Base-by-base conservation (phyloP, 768 basidiomycete species). In the Suillus decipiens region DNA sequence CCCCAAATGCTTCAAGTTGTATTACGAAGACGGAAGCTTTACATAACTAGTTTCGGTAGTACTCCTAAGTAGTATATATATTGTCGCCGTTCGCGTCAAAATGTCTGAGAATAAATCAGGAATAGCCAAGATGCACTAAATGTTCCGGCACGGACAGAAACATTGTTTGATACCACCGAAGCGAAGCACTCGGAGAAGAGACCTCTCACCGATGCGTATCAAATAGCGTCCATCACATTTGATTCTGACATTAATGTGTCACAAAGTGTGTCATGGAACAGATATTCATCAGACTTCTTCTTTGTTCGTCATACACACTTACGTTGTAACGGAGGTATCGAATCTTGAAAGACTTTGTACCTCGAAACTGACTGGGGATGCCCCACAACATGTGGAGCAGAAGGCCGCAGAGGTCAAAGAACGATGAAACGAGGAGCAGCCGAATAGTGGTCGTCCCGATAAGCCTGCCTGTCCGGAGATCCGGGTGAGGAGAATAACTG, bases 151-250 rank as follows among this genome's bases (percentile, higher is more conserved):
- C 59, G 43, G 41, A 43, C 48, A 31, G 51, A 19, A 39, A 37
- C 45, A 31, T 36, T 22, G 60, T 61, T 33, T 54, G 36, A 54
- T 59, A 56, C 33, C 50, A 24, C 60, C 55, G 55, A 57, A 57
- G 24, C 37, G 37, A 54, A 24, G 50, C 34, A 36, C n/a, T 31
- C 55, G 34, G 56, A 47, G 22, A 59, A 37, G 22, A 36, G 5
- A n/a, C 58, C 56, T n/a, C 61, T 45, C 47, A 36, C 42, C 57
- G 42, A 11, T 59, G 10, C 17, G 22, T 60, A 58, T 59, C 39
- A 60, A 56, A 57, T 6, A 5, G 55, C 17, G 55, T 28, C 55
- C 36, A 39, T 56, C 22, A 37, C 34, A 15, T 17, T 19, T 51
- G 50, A 5, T 51, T 37, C 22, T 34, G 22, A 37, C 36, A 56